These are phyloP conservation scores for Penicillium sp. DNA, from an alignment of 2,329 filamentous ascomycete genomes.

Conservation along the genomic window DNA sequence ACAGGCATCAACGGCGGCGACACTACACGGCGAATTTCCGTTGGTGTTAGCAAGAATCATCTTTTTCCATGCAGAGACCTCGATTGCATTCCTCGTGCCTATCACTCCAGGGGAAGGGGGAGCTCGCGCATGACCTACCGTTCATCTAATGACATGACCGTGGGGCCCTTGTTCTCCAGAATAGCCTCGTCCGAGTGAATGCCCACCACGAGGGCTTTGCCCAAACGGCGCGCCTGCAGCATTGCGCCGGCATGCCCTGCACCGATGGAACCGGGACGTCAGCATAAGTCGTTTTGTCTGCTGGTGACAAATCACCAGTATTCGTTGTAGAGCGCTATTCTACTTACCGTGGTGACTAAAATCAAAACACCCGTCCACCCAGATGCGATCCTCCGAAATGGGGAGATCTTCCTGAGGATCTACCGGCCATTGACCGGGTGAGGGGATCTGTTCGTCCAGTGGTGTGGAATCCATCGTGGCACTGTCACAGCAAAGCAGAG, in stretches of 20 bases:
- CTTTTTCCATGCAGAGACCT: too few relatives aligned
- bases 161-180: slow-evolving; percentile 92
- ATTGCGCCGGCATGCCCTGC: slow-evolving; percentile 91
- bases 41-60: too few relatives aligned
- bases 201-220: slow-evolving; percentile 80
- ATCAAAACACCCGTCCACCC: slow-evolving; percentile 99
- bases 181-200: slow-evolving; percentile 96
- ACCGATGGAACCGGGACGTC: too few relatives aligned
- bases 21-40: slow-evolving; percentile 41
- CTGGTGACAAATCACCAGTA: too few relatives aligned
- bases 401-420: slow-evolving; percentile 56
- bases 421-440: slow-evolving; percentile 56
- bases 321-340: slow-evolving; percentile 8
- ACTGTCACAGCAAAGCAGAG: too few relatives aligned
- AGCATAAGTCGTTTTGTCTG: too few relatives aligned
- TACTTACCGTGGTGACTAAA: slow-evolving; percentile 87
- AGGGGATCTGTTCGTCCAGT: slow-evolving; percentile 41
- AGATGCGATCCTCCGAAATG: slow-evolving; percentile 68
- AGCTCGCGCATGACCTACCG: slow-evolving; percentile 55
- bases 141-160: slow-evolving; percentile 91
- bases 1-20: slow-evolving; percentile 88
- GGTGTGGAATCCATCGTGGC: slow-evolving; percentile 12
- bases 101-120: too few relatives aligned
- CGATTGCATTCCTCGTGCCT: too few relatives aligned
- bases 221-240: slow-evolving; percentile 88